These are phyloP conservation scores for Syzygium oleosum DNA, from an alignment of 345 rosid genomes.

Conservation along the genomic window DNA sequence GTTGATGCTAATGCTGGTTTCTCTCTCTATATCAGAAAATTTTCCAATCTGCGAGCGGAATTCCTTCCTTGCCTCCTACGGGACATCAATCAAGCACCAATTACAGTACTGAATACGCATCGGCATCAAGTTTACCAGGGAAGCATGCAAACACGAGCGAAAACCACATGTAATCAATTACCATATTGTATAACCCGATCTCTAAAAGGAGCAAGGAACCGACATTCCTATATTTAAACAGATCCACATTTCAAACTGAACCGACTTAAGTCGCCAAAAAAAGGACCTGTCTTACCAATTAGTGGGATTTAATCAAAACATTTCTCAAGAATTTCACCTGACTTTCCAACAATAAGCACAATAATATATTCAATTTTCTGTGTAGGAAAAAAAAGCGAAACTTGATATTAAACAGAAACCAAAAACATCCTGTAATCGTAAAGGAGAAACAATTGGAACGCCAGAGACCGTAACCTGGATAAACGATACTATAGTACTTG, in stretches of 20 bases:
- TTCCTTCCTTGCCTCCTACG: constrained; percentile 39
- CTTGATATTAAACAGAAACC: not conserved
- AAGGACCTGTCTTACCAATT: not conserved
- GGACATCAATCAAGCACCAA: not conserved
- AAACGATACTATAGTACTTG: not conserved
- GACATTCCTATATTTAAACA: not conserved
- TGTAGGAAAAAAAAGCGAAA: not conserved
- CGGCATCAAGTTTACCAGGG: not conserved
- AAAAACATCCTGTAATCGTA: not conserved
- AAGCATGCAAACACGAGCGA: not conserved
- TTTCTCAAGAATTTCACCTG: not conserved
- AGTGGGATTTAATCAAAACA: not conserved
- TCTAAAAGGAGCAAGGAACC: not conserved
- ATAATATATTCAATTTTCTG: not conserved
- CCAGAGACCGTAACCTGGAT: not conserved
- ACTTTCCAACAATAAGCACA: not conserved
- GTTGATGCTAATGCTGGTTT: constrained; percentile 49
- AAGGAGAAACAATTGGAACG: not conserved
- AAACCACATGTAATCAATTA: not conserved
- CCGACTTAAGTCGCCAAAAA: not conserved
- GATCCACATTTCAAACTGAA: not conserved
- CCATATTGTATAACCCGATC: not conserved
- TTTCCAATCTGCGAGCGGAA: constrained; percentile 1
- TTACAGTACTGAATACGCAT: not conserved
- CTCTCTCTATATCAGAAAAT: constrained; percentile 40